Percentiles rank a stretch among this genome's conserved stretches.
Conservation (phyloP, 768 basidiomycete genomes). For the Inosperma sp. region DNA sequence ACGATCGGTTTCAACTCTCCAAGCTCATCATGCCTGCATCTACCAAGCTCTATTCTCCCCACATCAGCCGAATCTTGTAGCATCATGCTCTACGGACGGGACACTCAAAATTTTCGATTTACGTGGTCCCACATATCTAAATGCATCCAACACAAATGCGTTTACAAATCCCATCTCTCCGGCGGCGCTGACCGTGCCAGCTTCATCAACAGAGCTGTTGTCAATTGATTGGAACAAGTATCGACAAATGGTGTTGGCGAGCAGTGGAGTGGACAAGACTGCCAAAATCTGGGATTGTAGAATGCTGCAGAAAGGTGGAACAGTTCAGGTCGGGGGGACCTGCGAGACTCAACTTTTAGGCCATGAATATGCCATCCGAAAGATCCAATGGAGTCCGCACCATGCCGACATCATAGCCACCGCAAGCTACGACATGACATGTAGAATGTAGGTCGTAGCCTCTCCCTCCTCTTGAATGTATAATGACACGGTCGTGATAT, state of each 20-base stretch:
- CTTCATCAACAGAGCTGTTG: constrained; percentile 73
- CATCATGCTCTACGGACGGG: constrained; percentile 85
- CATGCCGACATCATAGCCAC: constrained; percentile 61
- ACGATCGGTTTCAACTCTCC: constrained; percentile 76
- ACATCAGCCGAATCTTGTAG: constrained; percentile 76
- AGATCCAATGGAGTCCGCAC: constrained; percentile 88
- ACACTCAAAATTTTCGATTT: constrained; percentile 80
- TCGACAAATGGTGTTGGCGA: constrained; percentile 69
- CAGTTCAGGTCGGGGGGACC: constrained; percentile 59
- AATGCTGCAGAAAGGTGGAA: constrained; percentile 61
- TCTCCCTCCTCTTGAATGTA: constrained; percentile 7
- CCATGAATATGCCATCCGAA: constrained; percentile 87
- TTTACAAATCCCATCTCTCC: constrained; percentile 68
- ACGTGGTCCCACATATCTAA: constrained; percentile 56
- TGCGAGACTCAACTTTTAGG: constrained; percentile 70
- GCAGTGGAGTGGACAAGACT: constrained; percentile 71
- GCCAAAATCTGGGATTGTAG: constrained; percentile 85
- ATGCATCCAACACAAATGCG: constrained; percentile 43
- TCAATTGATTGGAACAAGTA: constrained; percentile 94
- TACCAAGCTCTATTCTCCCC: constrained; percentile 93
- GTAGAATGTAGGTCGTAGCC: constrained; percentile 67
- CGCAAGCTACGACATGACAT: constrained; percentile 92
- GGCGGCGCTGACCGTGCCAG: constrained; percentile 72
- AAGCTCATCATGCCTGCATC: constrained; percentile 80
- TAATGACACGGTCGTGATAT: constrained; percentile 4